These are phyloP conservation scores for Fallopia convolvulus DNA, from an alignment of 148 eudicot species.

Conservation along the genomic window DNA sequence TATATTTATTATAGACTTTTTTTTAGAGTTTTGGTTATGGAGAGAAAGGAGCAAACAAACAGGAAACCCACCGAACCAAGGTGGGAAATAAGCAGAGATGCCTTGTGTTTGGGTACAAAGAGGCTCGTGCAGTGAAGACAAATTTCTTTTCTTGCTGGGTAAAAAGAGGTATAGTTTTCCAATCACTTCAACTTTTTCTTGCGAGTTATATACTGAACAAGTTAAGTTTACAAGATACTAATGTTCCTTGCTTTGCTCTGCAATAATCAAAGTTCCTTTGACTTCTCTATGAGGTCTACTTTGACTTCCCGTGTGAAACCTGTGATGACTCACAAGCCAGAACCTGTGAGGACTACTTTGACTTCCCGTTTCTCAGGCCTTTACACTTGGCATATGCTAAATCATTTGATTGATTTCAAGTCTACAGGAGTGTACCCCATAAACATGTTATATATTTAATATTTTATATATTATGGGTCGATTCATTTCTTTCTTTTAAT, in stretches of 20 bases:
- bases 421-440: too few relatives aligned
- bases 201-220: neutral
- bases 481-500: too few relatives aligned
- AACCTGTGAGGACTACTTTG: too few relatives aligned
- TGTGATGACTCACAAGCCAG: too few relatives aligned
- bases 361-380: too few relatives aligned
- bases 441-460: too few relatives aligned
- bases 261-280: neutral
- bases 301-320: neutral
- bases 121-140: neutral
- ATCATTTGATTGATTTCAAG: too few relatives aligned
- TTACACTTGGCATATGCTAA: too few relatives aligned
- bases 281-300: neutral
- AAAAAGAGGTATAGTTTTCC: neutral
- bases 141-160: slow-evolving; percentile 2
- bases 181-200: neutral
- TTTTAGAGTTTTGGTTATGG: neutral
- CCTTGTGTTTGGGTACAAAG: neutral
- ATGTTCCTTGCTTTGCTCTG: neutral
- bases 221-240: neutral
- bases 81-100: neutral
- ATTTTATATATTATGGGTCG: too few relatives aligned
- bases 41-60: neutral
- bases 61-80: neutral
- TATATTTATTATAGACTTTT: neutral